These are phyloP conservation scores for Hypoxylon sp. DNA, from an alignment of 2,329 filamentous ascomycete species.

Conservation along the genomic window DNA sequence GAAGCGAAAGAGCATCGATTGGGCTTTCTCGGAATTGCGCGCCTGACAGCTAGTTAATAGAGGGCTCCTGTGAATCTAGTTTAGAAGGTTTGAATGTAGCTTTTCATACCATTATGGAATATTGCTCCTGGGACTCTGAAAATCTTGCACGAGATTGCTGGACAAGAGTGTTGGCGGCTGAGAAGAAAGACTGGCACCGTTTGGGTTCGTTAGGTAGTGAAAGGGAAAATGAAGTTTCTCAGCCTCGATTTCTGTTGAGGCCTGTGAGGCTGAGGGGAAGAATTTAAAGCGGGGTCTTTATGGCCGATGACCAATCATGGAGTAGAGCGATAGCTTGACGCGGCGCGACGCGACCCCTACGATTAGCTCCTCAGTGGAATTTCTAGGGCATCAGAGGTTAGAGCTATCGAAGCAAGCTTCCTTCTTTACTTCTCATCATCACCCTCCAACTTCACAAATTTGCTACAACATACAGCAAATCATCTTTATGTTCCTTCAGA, in stretches of 20 bases:
- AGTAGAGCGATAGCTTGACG: background rate
- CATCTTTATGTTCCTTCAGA: too few relatives aligned
- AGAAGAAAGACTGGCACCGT: background rate
- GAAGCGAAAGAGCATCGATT: constrained; percentile 99
- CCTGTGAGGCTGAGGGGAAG: constrained; percentile 11
- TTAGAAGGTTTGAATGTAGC: background rate
- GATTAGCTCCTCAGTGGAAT: background rate
- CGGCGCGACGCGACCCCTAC: constrained; percentile 1
- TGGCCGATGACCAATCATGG: background rate
- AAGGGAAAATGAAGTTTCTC: constrained; percentile 26
- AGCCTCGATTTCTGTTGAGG: constrained; percentile 34
- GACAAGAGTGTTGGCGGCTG: background rate
- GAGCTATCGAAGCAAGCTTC: too few relatives aligned
- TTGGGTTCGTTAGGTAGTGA: background rate
- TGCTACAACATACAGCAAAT: background rate
- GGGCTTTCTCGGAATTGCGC: constrained; percentile 97
- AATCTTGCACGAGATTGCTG: background rate
- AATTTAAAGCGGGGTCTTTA: constrained; percentile 25
- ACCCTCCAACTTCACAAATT: background rate
- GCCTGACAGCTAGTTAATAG: constrained; percentile 66
- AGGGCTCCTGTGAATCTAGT: background rate
- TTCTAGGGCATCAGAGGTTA: background rate
- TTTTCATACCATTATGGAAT: constrained; percentile 47
- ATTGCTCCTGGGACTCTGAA: background rate
- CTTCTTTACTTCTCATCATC: background rate